Evolutionary conservation across 2,329 filamentous ascomycete species (phyloP).

Genomic region (Colletotrichum euphorbiae): DNA sequence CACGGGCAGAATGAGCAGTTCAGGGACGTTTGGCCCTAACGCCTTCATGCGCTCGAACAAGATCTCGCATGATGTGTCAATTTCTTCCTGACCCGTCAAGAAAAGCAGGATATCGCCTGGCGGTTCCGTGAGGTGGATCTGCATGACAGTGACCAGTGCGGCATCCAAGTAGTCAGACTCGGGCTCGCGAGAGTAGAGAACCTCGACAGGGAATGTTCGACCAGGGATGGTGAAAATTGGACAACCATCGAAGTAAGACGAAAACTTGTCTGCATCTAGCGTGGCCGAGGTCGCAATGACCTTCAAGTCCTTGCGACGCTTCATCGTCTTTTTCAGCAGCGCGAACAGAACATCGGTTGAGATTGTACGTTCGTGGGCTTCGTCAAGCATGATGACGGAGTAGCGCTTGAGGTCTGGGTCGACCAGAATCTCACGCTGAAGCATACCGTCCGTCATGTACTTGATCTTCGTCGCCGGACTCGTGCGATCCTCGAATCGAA

Average conservation of each 20-base stretch:
- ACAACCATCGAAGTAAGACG: slow-evolving; percentile 93
- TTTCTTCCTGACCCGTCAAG: slow-evolving; percentile 97
- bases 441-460: slow-evolving; percentile 99
- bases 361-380: slow-evolving; percentile 97
- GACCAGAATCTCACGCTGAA: slow-evolving; percentile 92
- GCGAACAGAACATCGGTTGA: slow-evolving; percentile 96
- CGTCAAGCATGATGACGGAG: slow-evolving; percentile 97
- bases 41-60: slow-evolving; percentile 97
- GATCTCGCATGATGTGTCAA: slow-evolving; percentile 94
- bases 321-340: slow-evolving; percentile 91
- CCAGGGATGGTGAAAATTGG: slow-evolving; percentile 98
- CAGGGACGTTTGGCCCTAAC: slow-evolving; percentile 88
- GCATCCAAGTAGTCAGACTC: slow-evolving; percentile 96
- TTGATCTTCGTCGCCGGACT: slow-evolving; percentile 92
- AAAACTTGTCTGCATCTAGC: slow-evolving; percentile 97
- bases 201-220: slow-evolving; percentile 93
- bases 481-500: slow-evolving; percentile 96
- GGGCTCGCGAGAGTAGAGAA: slow-evolving; percentile 94
- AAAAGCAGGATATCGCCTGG: slow-evolving; percentile 96
- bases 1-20: slow-evolving; percentile 93
- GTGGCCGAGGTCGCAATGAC: slow-evolving; percentile 97
- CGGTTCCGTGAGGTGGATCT: slow-evolving; percentile 94
- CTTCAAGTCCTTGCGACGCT: slow-evolving; percentile 87
- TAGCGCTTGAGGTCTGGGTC: slow-evolving; percentile 91
- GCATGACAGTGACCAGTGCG: slow-evolving; percentile 96